phyloP scores from a whole-genome alignment of 1,139 yeast genomes.

The Hansenula lynferdii region DNA sequence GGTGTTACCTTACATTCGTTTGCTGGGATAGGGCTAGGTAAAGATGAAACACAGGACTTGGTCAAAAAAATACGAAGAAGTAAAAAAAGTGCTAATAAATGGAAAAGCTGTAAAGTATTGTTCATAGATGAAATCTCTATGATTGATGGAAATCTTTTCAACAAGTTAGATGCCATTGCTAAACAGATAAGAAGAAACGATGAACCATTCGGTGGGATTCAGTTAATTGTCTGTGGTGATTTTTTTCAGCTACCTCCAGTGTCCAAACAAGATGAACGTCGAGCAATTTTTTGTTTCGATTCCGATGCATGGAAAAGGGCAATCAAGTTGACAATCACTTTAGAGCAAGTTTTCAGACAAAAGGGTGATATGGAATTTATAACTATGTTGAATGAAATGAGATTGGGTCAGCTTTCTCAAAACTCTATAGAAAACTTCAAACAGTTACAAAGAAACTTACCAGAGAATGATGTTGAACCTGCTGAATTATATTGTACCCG shows the following conservation, averaged over 20 bases:
- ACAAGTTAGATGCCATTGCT: conserved; percentile 66
- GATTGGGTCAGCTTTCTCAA: conserved; percentile 62
- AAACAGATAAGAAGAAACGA: conserved; percentile 43
- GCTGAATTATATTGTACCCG: conserved; percentile 87
- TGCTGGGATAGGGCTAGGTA: conserved; percentile 82
- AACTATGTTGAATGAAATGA: conserved; percentile 81
- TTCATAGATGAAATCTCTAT: conserved; percentile 86
- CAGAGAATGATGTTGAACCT: conserved; percentile 72
- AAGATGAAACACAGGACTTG: conserved; percentile 37
- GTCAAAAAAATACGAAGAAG: conserved; percentile 53
- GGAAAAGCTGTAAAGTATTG: conserved; percentile 60
- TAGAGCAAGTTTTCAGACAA: conserved; percentile 86
- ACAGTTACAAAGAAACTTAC: conserved; percentile 50
- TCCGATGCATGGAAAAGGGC: conserved; percentile 66
- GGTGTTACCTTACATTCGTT: conserved; percentile 84
- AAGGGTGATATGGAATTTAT: conserved; percentile 76
- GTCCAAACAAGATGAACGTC: conserved; percentile 28
- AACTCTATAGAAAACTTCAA: conserved; percentile 52
- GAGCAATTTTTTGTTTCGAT: conserved; percentile 67
- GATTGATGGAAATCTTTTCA: conserved; percentile 75
- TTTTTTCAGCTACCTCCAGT: conserved; percentile 93
- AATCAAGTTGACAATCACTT: conserved; percentile 60
- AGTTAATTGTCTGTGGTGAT: conserved; percentile 81
- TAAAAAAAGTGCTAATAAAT: conserved; percentile 48
- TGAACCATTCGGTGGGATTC: conserved; percentile 86